A percentile compares a stretch with the other conserved stretches of the same genome.
These are phyloP conservation scores for Tricholoma terreum DNA, from an alignment of 768 basidiomycete genomes.

Conservation along the genomic window DNA sequence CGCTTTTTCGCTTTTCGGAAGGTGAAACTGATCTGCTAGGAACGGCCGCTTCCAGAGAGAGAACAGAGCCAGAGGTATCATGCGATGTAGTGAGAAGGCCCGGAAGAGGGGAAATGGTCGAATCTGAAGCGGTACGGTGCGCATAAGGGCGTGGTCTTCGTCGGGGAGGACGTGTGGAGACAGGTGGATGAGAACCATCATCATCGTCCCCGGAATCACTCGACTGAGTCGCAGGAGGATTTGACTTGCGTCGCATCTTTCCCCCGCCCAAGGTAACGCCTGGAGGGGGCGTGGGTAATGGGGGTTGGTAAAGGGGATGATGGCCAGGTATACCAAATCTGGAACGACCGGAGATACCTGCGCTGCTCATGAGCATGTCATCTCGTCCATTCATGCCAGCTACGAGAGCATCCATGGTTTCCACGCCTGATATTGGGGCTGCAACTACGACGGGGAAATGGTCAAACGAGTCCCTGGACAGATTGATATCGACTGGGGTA, in stretches of 20 bases:
- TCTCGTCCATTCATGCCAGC: conserved; percentile 86
- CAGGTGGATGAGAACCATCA: conserved; percentile 30
- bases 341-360: conserved; percentile 43
- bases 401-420: conserved; percentile 85
- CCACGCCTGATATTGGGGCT: conserved; percentile 75
- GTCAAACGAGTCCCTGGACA: conserved; percentile 41
- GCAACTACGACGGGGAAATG: conserved; percentile 67
- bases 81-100: background rate
- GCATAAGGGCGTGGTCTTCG: conserved; percentile 33
- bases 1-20: conserved; percentile 37
- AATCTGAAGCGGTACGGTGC: conserved; percentile 26
- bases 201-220: conserved; percentile 59
- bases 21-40: conserved; percentile 6
- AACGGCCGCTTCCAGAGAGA: conserved; percentile 10
- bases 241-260: conserved; percentile 35
- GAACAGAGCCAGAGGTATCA: conserved; percentile 9
- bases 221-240: conserved; percentile 26
- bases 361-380: conserved; percentile 40
- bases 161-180: conserved; percentile 28
- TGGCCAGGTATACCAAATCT: conserved; percentile 58
- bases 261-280: conserved; percentile 65
- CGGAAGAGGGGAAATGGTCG: conserved; percentile 11
- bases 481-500: conserved; percentile 55
- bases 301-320: conserved; percentile 80
- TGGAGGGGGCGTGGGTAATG: conserved; percentile 79